Base-by-base conservation (phyloP, 1,139 yeast species). In the Yamadazyma dendronema region DNA sequence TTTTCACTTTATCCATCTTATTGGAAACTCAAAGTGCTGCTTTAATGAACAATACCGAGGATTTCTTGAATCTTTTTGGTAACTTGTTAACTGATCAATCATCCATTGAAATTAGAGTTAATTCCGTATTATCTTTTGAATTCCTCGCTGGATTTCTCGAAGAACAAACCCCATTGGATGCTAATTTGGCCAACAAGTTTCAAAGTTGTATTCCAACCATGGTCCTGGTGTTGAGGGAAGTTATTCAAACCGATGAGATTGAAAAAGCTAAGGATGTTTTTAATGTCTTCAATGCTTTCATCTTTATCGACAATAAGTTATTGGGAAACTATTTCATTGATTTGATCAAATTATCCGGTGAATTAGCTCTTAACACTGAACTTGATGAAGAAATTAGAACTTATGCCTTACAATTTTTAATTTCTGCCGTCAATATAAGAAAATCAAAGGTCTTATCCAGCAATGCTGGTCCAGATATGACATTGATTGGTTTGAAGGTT, bases 331-430 rank as follows among this genome's bases (percentile, higher is more conserved):
- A 81, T 49, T 72, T 92, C 50, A 67, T 81, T 37, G 80, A 74
- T 41, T 75, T 92, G 53, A 68, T 89, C 46, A 78, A 80, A 50
- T 75, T 88, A 53, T 79, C 89, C 74, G 67, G 84, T 48, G 88
- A 87, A 61, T 79, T 90, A 49, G 79, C 95, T 26, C 62, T 79
- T 42, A 81, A 85, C 62, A 65, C 72, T 27, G 72, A 72, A 34
- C 63, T 85, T 41, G 95, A 87, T 46, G 89, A 84, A 49, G 97
- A 89, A 54, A 75, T 77, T 60, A 81, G 97, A 66, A 76, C 77
- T 43, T 86, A 83, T 55, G 94, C 96, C 34, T 74, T 94, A 53
- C 92, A 85, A 57, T 89, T 89, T 58, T 76, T 92, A 49, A 83
- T 85, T 44, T 79, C 94, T 35, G 84, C 87, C 46, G 81, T 86